Percentiles rank a stretch among this genome's conserved stretches.
These are phyloP conservation scores for Zygosaccharomyces pseudobailii DNA, from an alignment of 1,139 yeast species.

Conservation along the genomic window DNA sequence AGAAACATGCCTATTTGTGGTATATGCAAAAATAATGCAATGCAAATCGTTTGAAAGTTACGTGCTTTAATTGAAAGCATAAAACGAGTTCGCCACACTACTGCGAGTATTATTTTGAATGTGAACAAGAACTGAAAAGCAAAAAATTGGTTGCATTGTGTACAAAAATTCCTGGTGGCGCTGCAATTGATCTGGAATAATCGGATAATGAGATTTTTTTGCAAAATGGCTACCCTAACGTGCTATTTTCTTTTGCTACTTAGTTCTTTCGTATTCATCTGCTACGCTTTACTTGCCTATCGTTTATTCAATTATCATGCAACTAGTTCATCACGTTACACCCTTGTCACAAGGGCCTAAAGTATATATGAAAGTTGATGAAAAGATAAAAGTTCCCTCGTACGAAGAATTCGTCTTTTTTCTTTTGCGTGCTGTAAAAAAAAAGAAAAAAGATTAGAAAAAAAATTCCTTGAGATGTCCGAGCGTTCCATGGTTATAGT, in stretches of 20 bases:
- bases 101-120: not conserved
- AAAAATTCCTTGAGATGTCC: not conserved
- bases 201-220: not conserved
- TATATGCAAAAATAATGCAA: not conserved
- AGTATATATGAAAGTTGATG: not conserved
- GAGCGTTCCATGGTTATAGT: not conserved
- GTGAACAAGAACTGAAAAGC: not conserved
- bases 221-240: not conserved
- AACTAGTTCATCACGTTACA: not conserved
- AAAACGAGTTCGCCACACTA: not conserved
- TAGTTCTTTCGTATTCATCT: not conserved
- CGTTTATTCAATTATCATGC: not conserved
- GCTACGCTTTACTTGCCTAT: not conserved
- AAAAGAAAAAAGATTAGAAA: not conserved
- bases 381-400: not conserved
- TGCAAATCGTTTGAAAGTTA: not conserved
- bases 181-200: not conserved
- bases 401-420: not conserved
- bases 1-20: not conserved
- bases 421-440: no score
- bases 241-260: not conserved
- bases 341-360: not conserved
- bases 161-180: not conserved
- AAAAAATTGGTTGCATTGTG: not conserved
- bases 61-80: not conserved